Conservation (phyloP, 2,329 filamentous ascomycete species). For the Cercospora sp. region DNA sequence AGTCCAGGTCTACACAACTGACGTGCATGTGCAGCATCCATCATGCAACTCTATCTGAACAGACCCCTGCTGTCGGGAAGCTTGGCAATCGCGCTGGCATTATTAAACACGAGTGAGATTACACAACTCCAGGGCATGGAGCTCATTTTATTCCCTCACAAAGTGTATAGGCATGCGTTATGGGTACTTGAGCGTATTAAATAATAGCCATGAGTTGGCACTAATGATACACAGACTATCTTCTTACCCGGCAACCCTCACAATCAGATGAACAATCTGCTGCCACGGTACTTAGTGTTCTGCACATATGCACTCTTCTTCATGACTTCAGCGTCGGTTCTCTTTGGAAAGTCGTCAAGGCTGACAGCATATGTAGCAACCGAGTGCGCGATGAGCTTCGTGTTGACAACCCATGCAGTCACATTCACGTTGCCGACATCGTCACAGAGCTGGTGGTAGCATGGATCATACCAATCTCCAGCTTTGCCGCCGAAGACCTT, state of each 20-base stretch:
- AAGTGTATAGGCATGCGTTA: neutral
- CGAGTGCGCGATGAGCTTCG: conserved; percentile 65
- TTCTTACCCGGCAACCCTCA: neutral
- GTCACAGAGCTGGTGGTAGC: conserved; percentile 43
- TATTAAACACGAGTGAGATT: neutral
- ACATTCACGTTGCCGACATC: conserved; percentile 51
- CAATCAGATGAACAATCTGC: conserved; percentile 23
- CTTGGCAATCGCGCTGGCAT: neutral
- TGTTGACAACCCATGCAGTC: conserved; percentile 57
- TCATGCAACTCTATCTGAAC: conserved; percentile 4
- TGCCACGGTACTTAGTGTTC: conserved; percentile 26
- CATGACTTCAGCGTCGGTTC: conserved; percentile 12
- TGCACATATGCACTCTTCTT: conserved; percentile 17
- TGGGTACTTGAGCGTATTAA: neutral
- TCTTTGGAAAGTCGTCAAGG: conserved; percentile 58
- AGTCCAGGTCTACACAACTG: neutral
- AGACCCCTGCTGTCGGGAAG: neutral
- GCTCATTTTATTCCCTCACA: neutral
- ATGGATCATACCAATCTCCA: conserved; percentile 42
- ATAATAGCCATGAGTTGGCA: neutral
- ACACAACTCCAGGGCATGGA: neutral
- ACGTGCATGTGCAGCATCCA: conserved; percentile 8
- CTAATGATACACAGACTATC: neutral
- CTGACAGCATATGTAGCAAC: conserved; percentile 69
- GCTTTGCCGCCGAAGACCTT: conserved; percentile 69